Percentiles rank a stretch among this genome's conserved stretches.
phyloP scores from a whole-genome alignment of 164 flowering plant genomes.

The Annona cherimola region DNA sequence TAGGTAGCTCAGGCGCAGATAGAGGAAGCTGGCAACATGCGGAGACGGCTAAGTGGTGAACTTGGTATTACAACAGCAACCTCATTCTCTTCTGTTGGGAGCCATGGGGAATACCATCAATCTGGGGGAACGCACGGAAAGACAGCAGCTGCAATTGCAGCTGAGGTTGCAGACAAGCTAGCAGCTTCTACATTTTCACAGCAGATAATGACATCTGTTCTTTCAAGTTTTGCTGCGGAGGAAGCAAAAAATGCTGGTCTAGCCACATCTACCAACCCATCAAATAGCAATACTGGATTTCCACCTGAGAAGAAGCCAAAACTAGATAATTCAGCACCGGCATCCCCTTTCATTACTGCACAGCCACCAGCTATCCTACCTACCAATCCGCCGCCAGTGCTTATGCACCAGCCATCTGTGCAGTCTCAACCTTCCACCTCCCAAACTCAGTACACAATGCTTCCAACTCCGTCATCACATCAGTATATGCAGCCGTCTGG shows the following conservation, averaged over 20 bases:
- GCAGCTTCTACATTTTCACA: conserved; percentile 87
- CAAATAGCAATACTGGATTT: conserved; percentile 28
- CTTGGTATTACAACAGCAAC: conserved; percentile 33
- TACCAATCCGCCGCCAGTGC: conserved; percentile 47
- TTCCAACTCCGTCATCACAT: conserved; percentile 43
- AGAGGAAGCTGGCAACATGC: conserved; percentile 60
- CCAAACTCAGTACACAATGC: conserved; percentile 55
- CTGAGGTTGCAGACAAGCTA: conserved; percentile 90
- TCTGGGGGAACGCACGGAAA: conserved; percentile 39
- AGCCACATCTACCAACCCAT: conserved; percentile 26
- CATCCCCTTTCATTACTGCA: conserved; percentile 32
- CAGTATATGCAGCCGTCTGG: conserved; percentile 63
- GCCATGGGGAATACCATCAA: conserved; percentile 18
- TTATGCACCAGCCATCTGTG: conserved; percentile 38
- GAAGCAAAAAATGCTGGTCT: conserved; percentile 67
- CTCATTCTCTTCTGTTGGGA: conserved; percentile 20
- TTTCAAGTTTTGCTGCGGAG: conserved; percentile 87
- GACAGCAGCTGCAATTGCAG: conserved; percentile 83
- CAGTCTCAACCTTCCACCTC: conserved; percentile 41
- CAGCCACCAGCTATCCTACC: conserved; percentile 25
- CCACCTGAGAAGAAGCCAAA: conserved; percentile 28
- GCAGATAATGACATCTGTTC: conserved; percentile 82
- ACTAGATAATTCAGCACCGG: conserved; percentile 35
- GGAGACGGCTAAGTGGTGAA: conserved; percentile 58
- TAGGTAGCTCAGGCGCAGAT: conserved; percentile 82